Percentiles rank a stretch among this genome's conserved stretches.
Evolutionary conservation across 176 grass and related monocot species (phyloP).

Genomic region (Panicum miliaceum): DNA sequence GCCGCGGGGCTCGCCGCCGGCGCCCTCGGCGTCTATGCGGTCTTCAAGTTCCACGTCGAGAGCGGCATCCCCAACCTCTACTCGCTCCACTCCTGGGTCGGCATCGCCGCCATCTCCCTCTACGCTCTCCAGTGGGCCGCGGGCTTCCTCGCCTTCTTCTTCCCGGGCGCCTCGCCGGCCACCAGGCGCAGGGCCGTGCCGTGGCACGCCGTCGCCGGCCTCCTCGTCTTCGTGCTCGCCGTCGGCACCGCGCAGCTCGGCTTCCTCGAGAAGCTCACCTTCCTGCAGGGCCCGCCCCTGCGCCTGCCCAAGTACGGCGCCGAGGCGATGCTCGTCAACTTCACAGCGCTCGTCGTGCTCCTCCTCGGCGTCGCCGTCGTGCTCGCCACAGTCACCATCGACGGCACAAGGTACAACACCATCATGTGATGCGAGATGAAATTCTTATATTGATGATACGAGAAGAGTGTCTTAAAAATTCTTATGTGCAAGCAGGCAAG

Average conservation of each 20-base stretch:
- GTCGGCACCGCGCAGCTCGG: slow-evolving; percentile 62
- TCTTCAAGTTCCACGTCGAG: slow-evolving; percentile 83
- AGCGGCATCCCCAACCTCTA: slow-evolving; percentile 72
- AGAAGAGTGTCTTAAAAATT: too few relatives aligned
- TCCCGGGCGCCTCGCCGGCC: slow-evolving; percentile 46
- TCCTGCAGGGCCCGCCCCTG: slow-evolving; percentile 37
- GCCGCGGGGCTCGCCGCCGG: slow-evolving; percentile 52
- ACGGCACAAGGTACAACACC: slow-evolving; percentile 33
- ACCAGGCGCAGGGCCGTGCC: slow-evolving; percentile 42
- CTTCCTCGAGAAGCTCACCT: slow-evolving; percentile 92
- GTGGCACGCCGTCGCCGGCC: slow-evolving; percentile 68
- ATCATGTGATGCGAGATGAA: background rate
- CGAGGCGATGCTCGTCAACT: slow-evolving; percentile 77
- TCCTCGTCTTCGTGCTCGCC: slow-evolving; percentile 67
- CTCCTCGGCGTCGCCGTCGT: slow-evolving; percentile 67
- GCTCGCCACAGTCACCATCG: slow-evolving; percentile 57
- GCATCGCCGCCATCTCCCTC: slow-evolving; percentile 56
- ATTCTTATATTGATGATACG: too few relatives aligned
- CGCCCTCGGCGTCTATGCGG: slow-evolving; percentile 61
- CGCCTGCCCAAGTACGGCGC: slow-evolving; percentile 46
- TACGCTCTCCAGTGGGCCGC: slow-evolving; percentile 76
- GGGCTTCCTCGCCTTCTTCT: slow-evolving; percentile 77
- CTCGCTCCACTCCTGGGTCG: slow-evolving; percentile 86
- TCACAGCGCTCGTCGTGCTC: slow-evolving; percentile 67
- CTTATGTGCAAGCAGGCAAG: too few relatives aligned